Conservation (phyloP, 2,329 filamentous ascomycete species). For the Corynespora cassiicola region DNA sequence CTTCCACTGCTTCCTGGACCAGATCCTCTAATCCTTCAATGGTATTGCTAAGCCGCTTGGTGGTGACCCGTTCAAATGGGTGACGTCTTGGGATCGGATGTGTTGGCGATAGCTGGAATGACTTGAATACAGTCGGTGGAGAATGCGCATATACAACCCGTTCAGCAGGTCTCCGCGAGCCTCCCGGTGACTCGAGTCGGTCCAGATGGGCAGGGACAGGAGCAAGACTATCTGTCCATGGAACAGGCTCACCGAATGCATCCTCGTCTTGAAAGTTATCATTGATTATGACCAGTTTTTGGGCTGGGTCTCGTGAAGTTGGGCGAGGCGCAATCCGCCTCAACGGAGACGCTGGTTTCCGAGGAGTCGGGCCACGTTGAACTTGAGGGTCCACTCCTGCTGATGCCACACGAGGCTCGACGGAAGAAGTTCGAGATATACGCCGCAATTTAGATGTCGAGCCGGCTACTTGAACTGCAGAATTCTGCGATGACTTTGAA, state of each 20-base stretch:
- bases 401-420: no score
- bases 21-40: conserved; percentile 51
- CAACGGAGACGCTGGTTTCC: conserved; percentile 7
- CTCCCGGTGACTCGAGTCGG: conserved; percentile 22
- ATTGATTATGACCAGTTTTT: no score
- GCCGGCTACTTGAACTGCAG: no score
- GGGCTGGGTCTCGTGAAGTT: conserved; percentile 15
- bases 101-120: conserved; percentile 26
- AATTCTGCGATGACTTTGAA: no score
- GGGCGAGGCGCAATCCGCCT: conserved; percentile 4
- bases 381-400: conserved; percentile 6
- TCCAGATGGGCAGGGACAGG: conserved; percentile 32
- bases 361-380: conserved; percentile 13
- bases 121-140: conserved; percentile 21
- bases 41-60: conserved; percentile 33
- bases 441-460: no score
- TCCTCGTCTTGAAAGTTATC: no score
- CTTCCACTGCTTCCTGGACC: conserved; percentile 48
- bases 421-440: no score
- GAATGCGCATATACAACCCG: conserved; percentile 10
- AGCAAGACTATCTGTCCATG: conserved; percentile 24
- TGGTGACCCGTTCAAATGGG: conserved; percentile 24
- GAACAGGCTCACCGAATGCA: conserved; percentile 7
- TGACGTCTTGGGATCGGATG: conserved; percentile 25
- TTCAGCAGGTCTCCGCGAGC: conserved; percentile 10